These are phyloP conservation scores for Cyclotella baltica DNA, from an alignment of 108 stramenopile genomes.

Conservation along the genomic window DNA sequence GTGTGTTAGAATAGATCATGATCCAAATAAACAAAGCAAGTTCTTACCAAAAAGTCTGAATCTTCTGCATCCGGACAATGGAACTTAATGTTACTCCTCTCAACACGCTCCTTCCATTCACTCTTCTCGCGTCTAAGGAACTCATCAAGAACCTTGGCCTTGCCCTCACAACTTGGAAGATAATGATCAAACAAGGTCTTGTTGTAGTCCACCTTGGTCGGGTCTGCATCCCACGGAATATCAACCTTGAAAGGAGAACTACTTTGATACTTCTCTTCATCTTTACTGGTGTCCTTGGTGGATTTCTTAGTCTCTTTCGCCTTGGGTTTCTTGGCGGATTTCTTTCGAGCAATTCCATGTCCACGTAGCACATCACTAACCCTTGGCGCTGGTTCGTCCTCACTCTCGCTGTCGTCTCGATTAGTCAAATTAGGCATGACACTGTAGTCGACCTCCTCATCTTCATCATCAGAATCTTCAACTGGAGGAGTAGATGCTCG, in stretches of 20 bases:
- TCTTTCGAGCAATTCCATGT: too few species aligned
- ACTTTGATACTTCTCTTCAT: too few species aligned
- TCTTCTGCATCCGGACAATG: neutral
- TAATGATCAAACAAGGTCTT: neutral
- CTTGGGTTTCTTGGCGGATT: too few species aligned
- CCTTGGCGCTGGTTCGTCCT: too few species aligned
- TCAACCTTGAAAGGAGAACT: too few species aligned
- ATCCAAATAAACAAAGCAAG: neutral
- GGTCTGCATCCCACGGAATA: neutral
- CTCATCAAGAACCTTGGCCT: conserved; percentile 18
- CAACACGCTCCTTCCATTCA: neutral
- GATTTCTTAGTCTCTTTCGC: neutral
- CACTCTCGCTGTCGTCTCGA: too few species aligned
- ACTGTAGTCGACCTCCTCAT: too few species aligned
- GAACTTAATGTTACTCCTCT: neutral
- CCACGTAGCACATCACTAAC: too few species aligned
- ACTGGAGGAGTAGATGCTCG: too few species aligned
- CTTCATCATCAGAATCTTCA: too few species aligned
- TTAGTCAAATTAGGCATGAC: too few species aligned
- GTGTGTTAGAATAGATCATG: neutral
- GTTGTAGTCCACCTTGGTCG: conserved; percentile 11
- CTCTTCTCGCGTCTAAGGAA: neutral
- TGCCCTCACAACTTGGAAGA: conserved; percentile 3
- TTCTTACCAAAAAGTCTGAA: conserved; percentile 22
- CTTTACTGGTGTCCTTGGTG: too few species aligned